Conservation (phyloP, 345 rosid genomes). For the Arabis alpina region DNA sequence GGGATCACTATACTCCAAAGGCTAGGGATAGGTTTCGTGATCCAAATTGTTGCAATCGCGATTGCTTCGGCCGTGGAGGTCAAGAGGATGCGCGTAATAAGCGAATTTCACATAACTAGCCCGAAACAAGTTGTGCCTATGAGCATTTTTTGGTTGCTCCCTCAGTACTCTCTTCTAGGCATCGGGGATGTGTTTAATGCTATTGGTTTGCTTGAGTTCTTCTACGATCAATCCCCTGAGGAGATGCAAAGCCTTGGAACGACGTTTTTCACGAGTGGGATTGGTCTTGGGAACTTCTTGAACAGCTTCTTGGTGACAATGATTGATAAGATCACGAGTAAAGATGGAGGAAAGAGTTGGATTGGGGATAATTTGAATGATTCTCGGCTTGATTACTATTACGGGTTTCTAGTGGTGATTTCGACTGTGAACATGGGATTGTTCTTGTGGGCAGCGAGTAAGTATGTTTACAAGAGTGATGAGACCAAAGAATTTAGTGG, state of each 20-base stretch:
- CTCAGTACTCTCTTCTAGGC: conserved; percentile 79
- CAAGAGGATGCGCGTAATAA: conserved; percentile 61
- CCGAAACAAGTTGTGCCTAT: conserved; percentile 70
- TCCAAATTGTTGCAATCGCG: conserved; percentile 74
- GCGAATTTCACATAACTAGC: conserved; percentile 38
- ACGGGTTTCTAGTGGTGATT: conserved; percentile 72
- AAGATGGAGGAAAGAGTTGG: conserved; percentile 70
- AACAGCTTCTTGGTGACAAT: conserved; percentile 79
- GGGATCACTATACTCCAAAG: conserved; percentile 86
- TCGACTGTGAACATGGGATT: conserved; percentile 65
- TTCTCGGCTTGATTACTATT: conserved; percentile 80
- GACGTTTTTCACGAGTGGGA: conserved; percentile 85
- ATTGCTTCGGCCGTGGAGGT: conserved; percentile 75
- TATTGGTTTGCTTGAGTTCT: conserved; percentile 78
- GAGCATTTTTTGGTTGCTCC: conserved; percentile 85
- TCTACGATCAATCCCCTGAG: conserved; percentile 89
- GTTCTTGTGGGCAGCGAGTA: conserved; percentile 72
- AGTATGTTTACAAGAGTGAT: conserved; percentile 75
- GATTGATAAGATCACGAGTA: conserved; percentile 66
- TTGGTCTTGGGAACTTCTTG: conserved; percentile 85
- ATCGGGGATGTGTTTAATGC: conserved; percentile 84
- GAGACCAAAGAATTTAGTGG: conserved; percentile 48
- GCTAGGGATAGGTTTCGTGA: conserved; percentile 74
- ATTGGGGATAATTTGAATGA: conserved; percentile 82
- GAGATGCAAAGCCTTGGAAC: conserved; percentile 97